phyloP scores from a whole-genome alignment of 1,139 yeast genomes.

The Candida mesenterica region DNA sequence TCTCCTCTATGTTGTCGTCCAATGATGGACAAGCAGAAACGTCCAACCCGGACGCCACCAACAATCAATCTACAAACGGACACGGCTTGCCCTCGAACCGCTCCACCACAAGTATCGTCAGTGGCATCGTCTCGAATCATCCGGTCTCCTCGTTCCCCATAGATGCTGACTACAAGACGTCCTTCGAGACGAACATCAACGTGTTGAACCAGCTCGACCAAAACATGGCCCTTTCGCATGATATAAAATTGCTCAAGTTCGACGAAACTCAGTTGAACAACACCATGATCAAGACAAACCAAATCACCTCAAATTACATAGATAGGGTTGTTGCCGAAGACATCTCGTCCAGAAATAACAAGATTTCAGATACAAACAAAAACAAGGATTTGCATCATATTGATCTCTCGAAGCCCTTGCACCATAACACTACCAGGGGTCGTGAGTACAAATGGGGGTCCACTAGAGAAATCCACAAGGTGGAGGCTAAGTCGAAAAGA shows the following conservation, averaged over 20 bases:
- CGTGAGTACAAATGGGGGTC: constrained; percentile 35
- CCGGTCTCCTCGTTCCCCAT: not conserved
- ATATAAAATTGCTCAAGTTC: constrained; percentile 26
- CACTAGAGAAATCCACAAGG: constrained; percentile 23
- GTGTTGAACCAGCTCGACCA: constrained; percentile 30
- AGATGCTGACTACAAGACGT: constrained; percentile 13
- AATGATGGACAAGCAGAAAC: constrained; percentile 17
- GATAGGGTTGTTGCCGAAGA: constrained; percentile 40
- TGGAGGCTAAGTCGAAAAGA: constrained; percentile 16
- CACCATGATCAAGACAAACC: constrained; percentile 25
- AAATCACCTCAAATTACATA: constrained; percentile 31
- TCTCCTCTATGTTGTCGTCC: constrained; percentile 41
- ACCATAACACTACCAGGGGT: constrained; percentile 24
- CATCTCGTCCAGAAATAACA: constrained; percentile 24
- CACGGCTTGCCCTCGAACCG: no score
- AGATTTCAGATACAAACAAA: constrained; percentile 19
- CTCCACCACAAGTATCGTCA: constrained; percentile 1
- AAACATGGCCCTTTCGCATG: constrained; percentile 25
- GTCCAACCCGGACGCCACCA: not conserved
- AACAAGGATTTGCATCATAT: constrained; percentile 18
- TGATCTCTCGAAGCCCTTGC: constrained; percentile 17
- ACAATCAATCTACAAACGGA: not conserved
- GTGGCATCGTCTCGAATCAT: not conserved
- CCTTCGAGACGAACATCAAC: constrained; percentile 29
- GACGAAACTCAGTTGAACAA: constrained; percentile 28